Conservation (phyloP, 139 green algal genomes). For the Zygnema circumcarinatum region DNA sequence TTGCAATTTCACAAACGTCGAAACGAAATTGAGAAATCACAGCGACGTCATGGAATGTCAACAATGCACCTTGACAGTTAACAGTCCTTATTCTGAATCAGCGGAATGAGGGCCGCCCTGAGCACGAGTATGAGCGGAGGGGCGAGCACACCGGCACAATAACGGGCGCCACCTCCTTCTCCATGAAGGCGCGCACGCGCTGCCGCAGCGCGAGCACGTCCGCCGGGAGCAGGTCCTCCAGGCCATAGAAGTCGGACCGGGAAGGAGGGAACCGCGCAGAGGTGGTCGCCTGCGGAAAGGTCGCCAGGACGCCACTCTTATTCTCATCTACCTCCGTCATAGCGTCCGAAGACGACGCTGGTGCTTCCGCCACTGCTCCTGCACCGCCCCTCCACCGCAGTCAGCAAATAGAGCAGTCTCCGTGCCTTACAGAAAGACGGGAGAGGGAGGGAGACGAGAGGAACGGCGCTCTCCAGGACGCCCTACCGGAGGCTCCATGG, state of each 20-base stretch:
- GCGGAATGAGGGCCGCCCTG: neutral
- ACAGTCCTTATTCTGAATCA: neutral
- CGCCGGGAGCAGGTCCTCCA: constrained; percentile 76
- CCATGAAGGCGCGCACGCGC: constrained; percentile 77
- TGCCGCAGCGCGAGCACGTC: constrained; percentile 73
- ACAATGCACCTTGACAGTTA: neutral
- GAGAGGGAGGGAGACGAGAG: too few species aligned
- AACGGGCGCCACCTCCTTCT: constrained; percentile 85
- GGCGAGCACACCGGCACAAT: constrained; percentile 72
- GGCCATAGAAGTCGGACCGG: constrained; percentile 69
- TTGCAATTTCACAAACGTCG: neutral
- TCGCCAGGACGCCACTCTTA: neutral
- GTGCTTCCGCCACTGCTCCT: too few species aligned
- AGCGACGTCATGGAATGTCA: too few species aligned
- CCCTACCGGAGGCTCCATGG: too few species aligned
- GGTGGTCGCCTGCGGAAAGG: constrained; percentile 33
- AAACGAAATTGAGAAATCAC: neutral
- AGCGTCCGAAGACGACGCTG: neutral
- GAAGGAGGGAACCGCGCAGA: constrained; percentile 19
- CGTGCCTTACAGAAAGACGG: too few species aligned
- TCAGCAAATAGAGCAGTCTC: too few species aligned
- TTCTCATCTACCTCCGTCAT: neutral
- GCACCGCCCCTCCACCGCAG: too few species aligned
- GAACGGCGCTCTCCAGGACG: too few species aligned
- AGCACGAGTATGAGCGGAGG: too few species aligned